Conservation (phyloP, 169 alveolate species). For the Eimeria maxima region DNA sequence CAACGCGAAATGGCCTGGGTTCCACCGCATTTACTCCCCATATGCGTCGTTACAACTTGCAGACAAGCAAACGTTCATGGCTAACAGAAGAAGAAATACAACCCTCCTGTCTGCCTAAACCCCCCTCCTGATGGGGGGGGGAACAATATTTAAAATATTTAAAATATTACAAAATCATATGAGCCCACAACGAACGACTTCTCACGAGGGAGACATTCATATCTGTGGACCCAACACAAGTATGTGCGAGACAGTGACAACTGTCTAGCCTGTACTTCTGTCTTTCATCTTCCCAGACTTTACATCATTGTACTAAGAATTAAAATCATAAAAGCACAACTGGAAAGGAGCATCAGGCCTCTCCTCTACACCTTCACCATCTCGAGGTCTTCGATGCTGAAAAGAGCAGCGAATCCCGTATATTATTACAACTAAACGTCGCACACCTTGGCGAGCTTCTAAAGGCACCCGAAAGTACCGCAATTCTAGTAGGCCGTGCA, state of each 20-base stretch:
- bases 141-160: background rate
- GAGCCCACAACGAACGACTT: background rate
- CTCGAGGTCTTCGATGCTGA: background rate
- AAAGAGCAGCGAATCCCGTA: background rate
- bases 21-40: background rate
- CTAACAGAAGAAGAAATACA: too few species aligned
- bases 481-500: background rate
- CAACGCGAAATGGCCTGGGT: background rate
- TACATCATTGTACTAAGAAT: background rate
- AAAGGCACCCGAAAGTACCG: background rate
- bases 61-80: constrained; percentile 20
- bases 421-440: background rate
- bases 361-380: background rate
- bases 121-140: background rate
- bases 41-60: background rate
- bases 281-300: constrained; percentile 11
- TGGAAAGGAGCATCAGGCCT: background rate
- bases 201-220: background rate
- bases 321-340: background rate
- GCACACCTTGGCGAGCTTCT: constrained; percentile 41
- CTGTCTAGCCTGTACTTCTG: background rate
- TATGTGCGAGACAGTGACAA: background rate
- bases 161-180: background rate
- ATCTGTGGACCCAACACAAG: background rate
- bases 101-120: background rate